These are phyloP conservation scores for Debaryomyces nepalensis DNA, from an alignment of 1,139 yeast genomes.

Conservation along the genomic window DNA sequence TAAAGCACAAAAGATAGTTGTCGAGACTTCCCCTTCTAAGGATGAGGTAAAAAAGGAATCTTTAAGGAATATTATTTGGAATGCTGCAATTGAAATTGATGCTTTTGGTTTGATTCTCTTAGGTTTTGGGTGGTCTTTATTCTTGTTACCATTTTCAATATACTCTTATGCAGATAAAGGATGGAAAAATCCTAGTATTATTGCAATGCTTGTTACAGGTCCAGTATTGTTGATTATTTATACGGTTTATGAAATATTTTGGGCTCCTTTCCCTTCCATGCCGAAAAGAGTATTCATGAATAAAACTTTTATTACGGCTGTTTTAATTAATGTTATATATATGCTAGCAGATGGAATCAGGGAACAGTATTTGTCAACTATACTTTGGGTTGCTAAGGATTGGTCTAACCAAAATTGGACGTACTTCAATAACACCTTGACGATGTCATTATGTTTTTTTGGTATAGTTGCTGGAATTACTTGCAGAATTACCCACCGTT, in stretches of 20 bases:
- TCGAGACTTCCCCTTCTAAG: too few species aligned
- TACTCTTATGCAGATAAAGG: constrained; percentile 26
- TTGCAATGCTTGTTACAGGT: constrained; percentile 42
- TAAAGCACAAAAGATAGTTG: constrained; percentile 23
- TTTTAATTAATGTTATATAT: constrained; percentile 19
- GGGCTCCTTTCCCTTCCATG: constrained; percentile 37
- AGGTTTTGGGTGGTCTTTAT: constrained; percentile 39
- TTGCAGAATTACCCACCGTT: constrained; percentile 33
- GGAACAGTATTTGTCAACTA: constrained; percentile 29
- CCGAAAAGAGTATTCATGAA: constrained; percentile 34
- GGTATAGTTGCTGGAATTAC: constrained; percentile 36
- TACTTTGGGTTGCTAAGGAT: constrained; percentile 22
- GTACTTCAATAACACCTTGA: constrained; percentile 36
- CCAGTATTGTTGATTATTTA: constrained; percentile 31
- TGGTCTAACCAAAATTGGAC: constrained; percentile 34
- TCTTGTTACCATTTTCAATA: constrained; percentile 38
- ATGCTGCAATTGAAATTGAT: constrained; percentile 26
- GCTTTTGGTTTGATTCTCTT: constrained; percentile 38
- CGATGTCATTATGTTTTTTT: constrained; percentile 38
- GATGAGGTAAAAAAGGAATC: background rate
- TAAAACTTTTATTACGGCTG: constrained; percentile 37
- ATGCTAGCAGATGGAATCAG: constrained; percentile 26
- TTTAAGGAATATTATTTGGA: constrained; percentile 7
- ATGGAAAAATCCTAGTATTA: constrained; percentile 40
- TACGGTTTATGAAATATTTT: constrained; percentile 29